Base-by-base conservation (phyloP, 2,329 filamentous ascomycete genomes). In the Davidsoniella virescens region DNA sequence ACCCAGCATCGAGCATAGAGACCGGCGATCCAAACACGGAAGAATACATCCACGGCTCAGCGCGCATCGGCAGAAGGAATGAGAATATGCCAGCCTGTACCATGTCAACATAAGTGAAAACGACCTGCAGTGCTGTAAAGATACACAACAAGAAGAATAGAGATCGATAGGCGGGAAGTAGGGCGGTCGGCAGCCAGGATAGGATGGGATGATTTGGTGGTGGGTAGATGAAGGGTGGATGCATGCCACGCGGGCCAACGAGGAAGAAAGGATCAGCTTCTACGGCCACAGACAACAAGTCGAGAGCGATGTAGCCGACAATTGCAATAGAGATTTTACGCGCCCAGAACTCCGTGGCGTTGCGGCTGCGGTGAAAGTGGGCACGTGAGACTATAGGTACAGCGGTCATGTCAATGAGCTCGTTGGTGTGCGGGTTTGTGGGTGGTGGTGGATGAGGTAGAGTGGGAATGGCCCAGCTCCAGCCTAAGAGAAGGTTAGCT, bases 231-330 rank as follows among this genome's bases (percentile, higher is more conserved):
- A 50, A 47, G 6, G 52, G 52, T 5, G 48, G 20, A 2, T 44
- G 29, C 29, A 41, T 17, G 14, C 26, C 52, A 3, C 65, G 59
- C 2, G 65, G 64, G 1, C 76, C 72, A 20, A 75, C 60, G 52
- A 78, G 59, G 64, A 88, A 94, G 66, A 90, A 94, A 0, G 82
- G 80, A 58, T 96, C 90, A 49, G 76, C 73, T 43, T 54, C 44
- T 56, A 81, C 78, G 67, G 86, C 80, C 54, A 78, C 55, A 1
- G 79, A 71, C 48, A 85, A 63, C 5, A 78, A 52, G 62, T 95
- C 90, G 7, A 94, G 67, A 6, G 75, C 54, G 10, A 92, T 55
- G 60, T 85, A 92, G 55, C 70, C 68, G 2, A 75, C 50, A n/a
- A 81, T 64, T 5, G 59, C 66, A 7, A 62, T 51, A 9, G 78